Percentiles rank a stretch among this genome's conserved stretches.
Evolutionary conservation across 2,329 filamentous ascomycete genomes (phyloP).

Genomic region (Proliferodiscus dingleyae): DNA sequence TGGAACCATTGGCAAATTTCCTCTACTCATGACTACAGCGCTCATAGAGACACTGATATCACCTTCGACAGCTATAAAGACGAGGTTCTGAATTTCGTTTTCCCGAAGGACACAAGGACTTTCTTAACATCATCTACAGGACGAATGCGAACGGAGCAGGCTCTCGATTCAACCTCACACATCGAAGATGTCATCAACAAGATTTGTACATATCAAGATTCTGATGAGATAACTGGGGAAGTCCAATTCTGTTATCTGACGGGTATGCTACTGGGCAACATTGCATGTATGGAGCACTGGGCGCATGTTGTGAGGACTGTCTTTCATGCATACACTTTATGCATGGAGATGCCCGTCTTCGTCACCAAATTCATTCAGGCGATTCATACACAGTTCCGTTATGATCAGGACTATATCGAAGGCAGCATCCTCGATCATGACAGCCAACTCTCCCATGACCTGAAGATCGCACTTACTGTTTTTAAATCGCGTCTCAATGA

Average conservation of each 20-base stretch:
- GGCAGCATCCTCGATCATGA: constrained; percentile 36
- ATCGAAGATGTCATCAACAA: constrained; percentile 39
- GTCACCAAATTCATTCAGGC: constrained; percentile 44
- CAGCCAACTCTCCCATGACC: constrained; percentile 26
- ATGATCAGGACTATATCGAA: constrained; percentile 46
- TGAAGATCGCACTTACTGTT: constrained; percentile 45
- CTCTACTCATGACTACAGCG: constrained; percentile 45
- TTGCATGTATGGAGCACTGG: constrained; percentile 59
- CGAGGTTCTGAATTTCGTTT: constrained; percentile 45
- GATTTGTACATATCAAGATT: constrained; percentile 29
- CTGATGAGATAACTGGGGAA: constrained; percentile 50
- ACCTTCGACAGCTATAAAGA: constrained; percentile 35
- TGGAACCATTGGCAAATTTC: constrained; percentile 47
- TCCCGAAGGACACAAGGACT: constrained; percentile 39
- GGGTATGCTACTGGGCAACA: constrained; percentile 53
- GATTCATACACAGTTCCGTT: constrained; percentile 51
- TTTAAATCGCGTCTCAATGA: constrained; percentile 53
- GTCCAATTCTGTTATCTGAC: constrained; percentile 56
- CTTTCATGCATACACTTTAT: constrained; percentile 46
- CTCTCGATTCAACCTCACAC: constrained; percentile 45
- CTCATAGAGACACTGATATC: constrained; percentile 15
- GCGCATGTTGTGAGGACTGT: constrained; percentile 50
- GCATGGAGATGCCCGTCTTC: constrained; percentile 40
- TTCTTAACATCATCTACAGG: constrained; percentile 36
- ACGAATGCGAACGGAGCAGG: constrained; percentile 38